phyloP scores from a whole-genome alignment of 2,329 filamentous ascomycete species.

The Fusarium nurragi region DNA sequence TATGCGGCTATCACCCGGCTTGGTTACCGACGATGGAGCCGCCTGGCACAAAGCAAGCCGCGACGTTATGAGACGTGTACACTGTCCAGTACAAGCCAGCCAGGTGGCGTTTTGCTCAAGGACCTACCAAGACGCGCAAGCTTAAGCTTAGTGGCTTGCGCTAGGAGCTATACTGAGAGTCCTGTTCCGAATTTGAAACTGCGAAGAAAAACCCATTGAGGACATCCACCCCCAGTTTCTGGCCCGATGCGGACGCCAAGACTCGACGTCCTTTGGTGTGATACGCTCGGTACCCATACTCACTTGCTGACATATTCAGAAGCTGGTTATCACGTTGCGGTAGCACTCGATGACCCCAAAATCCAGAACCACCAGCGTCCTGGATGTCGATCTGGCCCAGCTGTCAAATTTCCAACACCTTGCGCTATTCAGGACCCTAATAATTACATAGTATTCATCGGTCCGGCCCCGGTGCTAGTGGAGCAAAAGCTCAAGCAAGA shows the following conservation, averaged over 20 bases:
- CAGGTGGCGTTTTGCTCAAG: slow-evolving; percentile 4
- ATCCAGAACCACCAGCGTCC: not conserved
- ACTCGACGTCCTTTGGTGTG: slow-evolving; percentile 15
- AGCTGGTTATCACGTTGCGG: not conserved
- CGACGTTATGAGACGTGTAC: not conserved
- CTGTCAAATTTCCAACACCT: slow-evolving; percentile 3
- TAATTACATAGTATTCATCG: slow-evolving; percentile 28
- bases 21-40: slow-evolving; percentile 24
- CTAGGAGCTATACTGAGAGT: slow-evolving; percentile 8
- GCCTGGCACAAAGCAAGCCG: slow-evolving; percentile 17
- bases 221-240: slow-evolving; percentile 8
- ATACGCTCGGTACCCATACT: slow-evolving; percentile 13
- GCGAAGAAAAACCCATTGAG: slow-evolving; percentile 2
- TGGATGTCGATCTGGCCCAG: not conserved
- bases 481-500: slow-evolving; percentile 25
- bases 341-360: not conserved
- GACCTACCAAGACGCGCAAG: not conserved
- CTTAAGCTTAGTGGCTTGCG: slow-evolving; percentile 9
- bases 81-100: slow-evolving; percentile 1
- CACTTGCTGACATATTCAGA: not conserved
- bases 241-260: slow-evolving; percentile 20
- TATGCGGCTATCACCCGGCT: slow-evolving; percentile 30
- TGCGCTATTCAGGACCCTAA: slow-evolving; percentile 27
- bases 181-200: slow-evolving; percentile 2
- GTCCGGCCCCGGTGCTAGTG: slow-evolving; percentile 28